These are phyloP conservation scores for Metschnikowia orientalis DNA, from an alignment of 805 yeast genomes.

Conservation along the genomic window DNA sequence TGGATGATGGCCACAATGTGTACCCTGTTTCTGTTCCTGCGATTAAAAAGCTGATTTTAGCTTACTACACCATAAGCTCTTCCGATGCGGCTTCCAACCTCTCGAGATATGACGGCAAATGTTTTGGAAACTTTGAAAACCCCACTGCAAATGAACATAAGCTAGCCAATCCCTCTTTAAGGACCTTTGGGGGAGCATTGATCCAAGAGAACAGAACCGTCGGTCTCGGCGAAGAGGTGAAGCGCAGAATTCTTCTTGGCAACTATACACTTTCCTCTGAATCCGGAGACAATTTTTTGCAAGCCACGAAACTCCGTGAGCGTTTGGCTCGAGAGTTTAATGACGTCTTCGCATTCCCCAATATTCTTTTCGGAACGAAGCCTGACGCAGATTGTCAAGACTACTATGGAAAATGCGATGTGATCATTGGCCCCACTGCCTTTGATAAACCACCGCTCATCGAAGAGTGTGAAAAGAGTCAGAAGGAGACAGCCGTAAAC, in stretches of 20 bases:
- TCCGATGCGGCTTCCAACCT: conserved; percentile 94
- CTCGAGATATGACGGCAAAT: conserved; percentile 79
- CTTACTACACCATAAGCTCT: conserved; percentile 83
- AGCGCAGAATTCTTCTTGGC: conserved; percentile 78
- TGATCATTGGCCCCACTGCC: conserved; percentile 72
- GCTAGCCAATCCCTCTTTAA: too few species aligned
- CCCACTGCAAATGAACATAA: conserved; percentile 17
- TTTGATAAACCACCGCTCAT: conserved; percentile 52
- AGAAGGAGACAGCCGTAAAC: conserved; percentile 45
- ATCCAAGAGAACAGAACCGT: conserved; percentile 49
- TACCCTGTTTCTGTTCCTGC: conserved; percentile 68
- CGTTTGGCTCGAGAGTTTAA: conserved; percentile 64
- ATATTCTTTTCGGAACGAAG: conserved; percentile 25
- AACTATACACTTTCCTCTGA: conserved; percentile 79
- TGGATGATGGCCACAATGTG: conserved; percentile 48
- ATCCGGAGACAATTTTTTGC: conserved; percentile 67
- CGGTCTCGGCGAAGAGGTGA: conserved; percentile 80
- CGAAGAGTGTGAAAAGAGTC: conserved; percentile 32
- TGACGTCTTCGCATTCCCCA: conserved; percentile 49
- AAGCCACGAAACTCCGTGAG: conserved; percentile 67
- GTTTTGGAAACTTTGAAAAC: background rate
- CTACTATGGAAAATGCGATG: conserved; percentile 42
- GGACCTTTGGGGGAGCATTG: conserved; percentile 10
- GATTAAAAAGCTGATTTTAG: conserved; percentile 61
- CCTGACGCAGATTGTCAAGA: background rate